Base-by-base conservation (phyloP, 1,284 basidiomycete genomes). In the Anthracocystis walkeri region DNA sequence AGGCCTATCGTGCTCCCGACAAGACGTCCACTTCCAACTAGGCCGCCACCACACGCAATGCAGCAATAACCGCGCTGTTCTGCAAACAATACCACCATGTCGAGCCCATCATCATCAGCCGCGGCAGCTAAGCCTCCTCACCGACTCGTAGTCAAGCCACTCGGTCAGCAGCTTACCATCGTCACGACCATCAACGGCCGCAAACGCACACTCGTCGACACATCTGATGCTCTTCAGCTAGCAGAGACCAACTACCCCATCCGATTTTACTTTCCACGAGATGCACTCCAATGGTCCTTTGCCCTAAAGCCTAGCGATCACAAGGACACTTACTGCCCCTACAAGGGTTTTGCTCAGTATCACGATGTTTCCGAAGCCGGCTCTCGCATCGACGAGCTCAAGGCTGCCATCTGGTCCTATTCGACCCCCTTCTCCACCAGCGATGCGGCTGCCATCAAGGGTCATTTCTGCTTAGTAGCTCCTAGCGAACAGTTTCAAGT, bases 331-430 rank as follows among this genome's bases (percentile, higher is more conserved):
- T 77, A 73, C 35, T 77, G 75, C 44, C 75, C 75, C 2, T 77
- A 12, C 64, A 77, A 77, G 41, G 75, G 75, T 25, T 73, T 66
- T 42, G 70, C 75, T 0, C 52, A 61, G 45, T 77, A 73, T 38
- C 55, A 60, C 48, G 70, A 73, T 18, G 46, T 73, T 14, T 46
- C 55, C 1, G 54, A 65, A 11, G 62, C 66, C 1, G 72, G 66
- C 4, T 42, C 53, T 0, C 63, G 58, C 6, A 55, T 75, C 23
- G 41, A 46, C 2, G n/a, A 62, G 20, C 63, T 75, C 49, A 59
- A 55, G 23, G 62, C 55, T 18, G 62, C 72, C 16, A 50, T 77
- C 53, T 77, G 75, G 75, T 58, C 59, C 18, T 77, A 77, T 49
- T 46, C 55, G 1, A 65, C 33, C 8, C 70, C 66, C 2, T 77